Evolutionary conservation across 2,329 filamentous ascomycete genomes (phyloP).

Genomic region (Thielaviopsis punctulata): DNA sequence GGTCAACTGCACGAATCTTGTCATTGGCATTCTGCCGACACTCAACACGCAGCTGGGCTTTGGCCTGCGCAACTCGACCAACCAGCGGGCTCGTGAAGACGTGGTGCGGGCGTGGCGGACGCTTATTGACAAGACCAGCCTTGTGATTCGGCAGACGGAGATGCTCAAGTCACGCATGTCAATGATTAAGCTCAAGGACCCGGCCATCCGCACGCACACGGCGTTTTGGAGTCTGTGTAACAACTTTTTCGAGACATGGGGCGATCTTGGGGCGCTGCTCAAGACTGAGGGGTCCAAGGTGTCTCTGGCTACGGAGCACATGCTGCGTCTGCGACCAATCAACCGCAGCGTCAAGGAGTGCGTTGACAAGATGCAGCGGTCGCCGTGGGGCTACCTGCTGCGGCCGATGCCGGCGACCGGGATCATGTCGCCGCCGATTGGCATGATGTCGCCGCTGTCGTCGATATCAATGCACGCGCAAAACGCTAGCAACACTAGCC

Average conservation of each 20-base stretch:
- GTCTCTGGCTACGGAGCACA: conserved; percentile 47
- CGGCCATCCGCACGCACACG: conserved; percentile 47
- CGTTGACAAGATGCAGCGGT: conserved; percentile 48
- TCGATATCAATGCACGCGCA: conserved; percentile 5
- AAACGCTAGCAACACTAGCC: conserved; percentile 5
- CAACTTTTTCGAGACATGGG: conserved; percentile 54
- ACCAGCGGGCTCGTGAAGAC: conserved; percentile 36
- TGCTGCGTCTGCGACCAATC: conserved; percentile 58
- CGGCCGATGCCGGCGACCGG: conserved; percentile 16
- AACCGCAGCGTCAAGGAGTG: conserved; percentile 74
- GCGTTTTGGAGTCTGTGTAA: conserved; percentile 57
- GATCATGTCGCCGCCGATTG: conserved; percentile 11
- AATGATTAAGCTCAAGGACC: conserved; percentile 70
- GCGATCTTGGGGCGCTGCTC: conserved; percentile 44
- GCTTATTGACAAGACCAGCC: conserved; percentile 53
- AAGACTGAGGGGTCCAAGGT: conserved; percentile 32
- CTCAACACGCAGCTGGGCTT: conserved; percentile 50
- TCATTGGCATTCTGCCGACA: conserved; percentile 52
- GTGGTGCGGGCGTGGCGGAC: conserved; percentile 49
- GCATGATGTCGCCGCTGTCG: background rate
- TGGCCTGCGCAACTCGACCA: conserved; percentile 45
- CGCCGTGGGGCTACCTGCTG: conserved; percentile 36
- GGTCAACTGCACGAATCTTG: conserved; percentile 54
- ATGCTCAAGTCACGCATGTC: conserved; percentile 56
- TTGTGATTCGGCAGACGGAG: conserved; percentile 56